These are phyloP conservation scores for Coniochaeta hoffmannii DNA, from an alignment of 2,329 filamentous ascomycete genomes.

Conservation along the genomic window DNA sequence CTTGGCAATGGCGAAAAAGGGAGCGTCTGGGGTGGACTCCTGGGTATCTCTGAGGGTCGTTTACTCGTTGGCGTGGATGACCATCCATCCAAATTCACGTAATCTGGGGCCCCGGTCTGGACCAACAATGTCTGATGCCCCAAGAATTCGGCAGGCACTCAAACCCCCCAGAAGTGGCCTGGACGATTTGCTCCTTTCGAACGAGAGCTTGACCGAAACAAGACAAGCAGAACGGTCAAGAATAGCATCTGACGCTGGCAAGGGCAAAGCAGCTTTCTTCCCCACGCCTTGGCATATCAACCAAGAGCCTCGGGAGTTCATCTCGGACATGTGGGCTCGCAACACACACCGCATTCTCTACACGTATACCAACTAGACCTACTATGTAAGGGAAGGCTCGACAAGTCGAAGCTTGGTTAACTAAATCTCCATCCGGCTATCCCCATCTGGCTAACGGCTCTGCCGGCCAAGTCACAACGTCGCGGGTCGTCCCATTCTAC, in stretches of 20 bases:
- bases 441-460: not conserved
- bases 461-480: not conserved
- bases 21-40: not conserved
- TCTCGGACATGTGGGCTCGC: not conserved
- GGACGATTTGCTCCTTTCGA: not conserved
- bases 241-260: not conserved
- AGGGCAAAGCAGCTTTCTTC: not conserved
- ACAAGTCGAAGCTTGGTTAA: not conserved
- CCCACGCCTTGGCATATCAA: not conserved
- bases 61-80: not conserved
- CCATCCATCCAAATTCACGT: not conserved
- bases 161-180: not conserved
- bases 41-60: not conserved
- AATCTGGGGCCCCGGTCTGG: not conserved
- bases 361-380: no score
- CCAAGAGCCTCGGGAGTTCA: not conserved
- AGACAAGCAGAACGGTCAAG: not conserved
- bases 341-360: not conserved
- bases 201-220: not conserved
- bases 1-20: not conserved
- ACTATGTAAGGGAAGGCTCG: no score
- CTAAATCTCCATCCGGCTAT: no score
- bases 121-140: not conserved
- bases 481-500: not conserved
- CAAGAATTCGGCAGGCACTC: not conserved